phyloP scores from a whole-genome alignment of 805 yeast species.

The Metschnikowia dekortorum region DNA sequence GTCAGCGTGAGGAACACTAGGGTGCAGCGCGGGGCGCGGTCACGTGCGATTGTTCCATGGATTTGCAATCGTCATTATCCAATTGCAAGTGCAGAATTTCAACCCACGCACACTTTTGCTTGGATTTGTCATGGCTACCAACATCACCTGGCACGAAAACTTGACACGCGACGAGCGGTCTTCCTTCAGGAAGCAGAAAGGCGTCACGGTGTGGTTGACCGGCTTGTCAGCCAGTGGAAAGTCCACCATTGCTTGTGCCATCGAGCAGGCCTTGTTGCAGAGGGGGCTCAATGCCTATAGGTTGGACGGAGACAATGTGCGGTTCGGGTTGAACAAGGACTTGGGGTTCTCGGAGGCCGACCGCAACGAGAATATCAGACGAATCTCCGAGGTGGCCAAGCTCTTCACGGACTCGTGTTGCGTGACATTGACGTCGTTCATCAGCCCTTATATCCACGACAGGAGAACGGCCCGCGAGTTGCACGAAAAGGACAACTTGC shows the following conservation, averaged over 20 bases:
- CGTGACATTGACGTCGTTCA: constrained; percentile 85
- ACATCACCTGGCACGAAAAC: constrained; percentile 95
- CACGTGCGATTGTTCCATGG: constrained; percentile 19
- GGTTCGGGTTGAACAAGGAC: constrained; percentile 94
- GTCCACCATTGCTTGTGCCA: constrained; percentile 90
- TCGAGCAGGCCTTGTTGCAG: constrained; percentile 76
- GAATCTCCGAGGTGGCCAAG: constrained; percentile 92
- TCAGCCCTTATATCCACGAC: constrained; percentile 84
- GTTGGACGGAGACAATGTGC: constrained; percentile 89
- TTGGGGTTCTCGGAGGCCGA: constrained; percentile 89
- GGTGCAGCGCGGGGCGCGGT: constrained; percentile 2
- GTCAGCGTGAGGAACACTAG: not conserved
- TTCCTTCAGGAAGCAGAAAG: constrained; percentile 67
- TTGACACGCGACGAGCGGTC: constrained; percentile 79
- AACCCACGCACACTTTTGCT: not conserved
- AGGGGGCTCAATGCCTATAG: constrained; percentile 74
- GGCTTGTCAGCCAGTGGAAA: constrained; percentile 95
- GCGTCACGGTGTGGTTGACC: constrained; percentile 92
- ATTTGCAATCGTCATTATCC: constrained; percentile 7
- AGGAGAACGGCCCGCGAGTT: constrained; percentile 81
- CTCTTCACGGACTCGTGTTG: constrained; percentile 90
- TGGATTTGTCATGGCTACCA: constrained; percentile 72
- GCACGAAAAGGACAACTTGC: constrained; percentile 69
- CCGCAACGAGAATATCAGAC: constrained; percentile 90
- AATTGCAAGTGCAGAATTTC: constrained; percentile 11